Conservation (phyloP, 2,329 filamentous ascomycete genomes). For the Trichoderma sp. region DNA sequence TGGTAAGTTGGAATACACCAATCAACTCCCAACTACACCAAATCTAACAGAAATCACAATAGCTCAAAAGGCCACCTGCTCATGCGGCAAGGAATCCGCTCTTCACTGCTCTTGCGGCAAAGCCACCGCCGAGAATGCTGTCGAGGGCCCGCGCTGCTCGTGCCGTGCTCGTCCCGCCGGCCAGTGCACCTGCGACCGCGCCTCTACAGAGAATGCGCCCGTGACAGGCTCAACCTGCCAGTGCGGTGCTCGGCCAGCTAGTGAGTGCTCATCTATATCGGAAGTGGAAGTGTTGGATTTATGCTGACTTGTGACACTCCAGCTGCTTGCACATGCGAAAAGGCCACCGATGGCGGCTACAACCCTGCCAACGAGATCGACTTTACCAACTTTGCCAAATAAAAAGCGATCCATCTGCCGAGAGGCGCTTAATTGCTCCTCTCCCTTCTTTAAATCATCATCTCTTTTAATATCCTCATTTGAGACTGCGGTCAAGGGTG, state of each 20-base stretch:
- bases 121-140: slow-evolving; percentile 69
- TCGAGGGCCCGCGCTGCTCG: slow-evolving; percentile 73
- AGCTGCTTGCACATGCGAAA: slow-evolving; percentile 82
- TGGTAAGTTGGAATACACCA: slow-evolving; percentile 44
- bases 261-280: slow-evolving; percentile 44
- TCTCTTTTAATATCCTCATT: neutral
- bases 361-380: slow-evolving; percentile 73
- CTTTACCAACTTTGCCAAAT: slow-evolving; percentile 65
- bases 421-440: neutral
- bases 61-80: slow-evolving; percentile 72
- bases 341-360: slow-evolving; percentile 59
- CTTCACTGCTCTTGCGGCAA: slow-evolving; percentile 85
- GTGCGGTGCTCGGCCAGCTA: slow-evolving; percentile 71
- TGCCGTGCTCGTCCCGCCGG: slow-evolving; percentile 79
- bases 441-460: neutral
- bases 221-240: slow-evolving; percentile 62
- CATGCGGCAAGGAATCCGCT: slow-evolving; percentile 84
- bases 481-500: neutral
- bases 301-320: slow-evolving; percentile 22
- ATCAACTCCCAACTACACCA: neutral
- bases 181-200: slow-evolving; percentile 76
- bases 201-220: slow-evolving; percentile 66
- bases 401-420: neutral
- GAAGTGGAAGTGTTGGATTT: neutral
- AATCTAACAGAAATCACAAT: neutral